Conservation (phyloP, 768 basidiomycete genomes). For the Lenzites betulinus region DNA sequence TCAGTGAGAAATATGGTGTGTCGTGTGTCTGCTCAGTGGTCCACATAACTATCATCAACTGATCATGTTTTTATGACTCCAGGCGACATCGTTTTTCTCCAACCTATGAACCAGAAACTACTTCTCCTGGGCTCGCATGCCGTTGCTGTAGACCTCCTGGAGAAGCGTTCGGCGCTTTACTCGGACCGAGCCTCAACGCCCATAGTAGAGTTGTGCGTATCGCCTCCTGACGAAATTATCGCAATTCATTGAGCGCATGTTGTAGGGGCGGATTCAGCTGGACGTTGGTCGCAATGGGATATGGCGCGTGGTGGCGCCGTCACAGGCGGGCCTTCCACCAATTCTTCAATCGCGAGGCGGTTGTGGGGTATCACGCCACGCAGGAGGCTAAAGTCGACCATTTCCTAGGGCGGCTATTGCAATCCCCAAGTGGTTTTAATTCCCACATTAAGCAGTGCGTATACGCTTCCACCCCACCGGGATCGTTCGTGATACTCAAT, state of each 20-base stretch:
- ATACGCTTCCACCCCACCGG: too few species aligned
- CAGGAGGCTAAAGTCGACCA: neutral
- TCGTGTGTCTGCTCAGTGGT: neutral
- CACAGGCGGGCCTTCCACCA: neutral
- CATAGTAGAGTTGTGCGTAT: slow-evolving; percentile 71
- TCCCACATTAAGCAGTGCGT: neutral
- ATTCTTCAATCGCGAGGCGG: neutral
- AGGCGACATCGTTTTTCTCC: slow-evolving; percentile 68
- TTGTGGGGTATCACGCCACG: neutral
- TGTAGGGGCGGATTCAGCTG: neutral
- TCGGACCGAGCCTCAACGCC: slow-evolving; percentile 69
- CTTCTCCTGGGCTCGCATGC: slow-evolving; percentile 65
- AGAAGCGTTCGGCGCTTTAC: slow-evolving; percentile 69
- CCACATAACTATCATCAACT: neutral
- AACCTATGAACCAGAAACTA: slow-evolving; percentile 64
- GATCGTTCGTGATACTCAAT: too few species aligned
- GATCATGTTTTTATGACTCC: neutral
- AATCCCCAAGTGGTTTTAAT: neutral
- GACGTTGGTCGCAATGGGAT: neutral
- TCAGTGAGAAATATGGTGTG: neutral
- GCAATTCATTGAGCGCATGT: too few species aligned
- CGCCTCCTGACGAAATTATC: neutral
- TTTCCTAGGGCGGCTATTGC: neutral
- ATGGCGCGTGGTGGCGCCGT: neutral
- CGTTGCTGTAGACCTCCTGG: slow-evolving; percentile 62